These are phyloP conservation scores for Ichthyophthirius multifiliis DNA, from an alignment of 169 alveolate genomes.

Conservation along the genomic window DNA sequence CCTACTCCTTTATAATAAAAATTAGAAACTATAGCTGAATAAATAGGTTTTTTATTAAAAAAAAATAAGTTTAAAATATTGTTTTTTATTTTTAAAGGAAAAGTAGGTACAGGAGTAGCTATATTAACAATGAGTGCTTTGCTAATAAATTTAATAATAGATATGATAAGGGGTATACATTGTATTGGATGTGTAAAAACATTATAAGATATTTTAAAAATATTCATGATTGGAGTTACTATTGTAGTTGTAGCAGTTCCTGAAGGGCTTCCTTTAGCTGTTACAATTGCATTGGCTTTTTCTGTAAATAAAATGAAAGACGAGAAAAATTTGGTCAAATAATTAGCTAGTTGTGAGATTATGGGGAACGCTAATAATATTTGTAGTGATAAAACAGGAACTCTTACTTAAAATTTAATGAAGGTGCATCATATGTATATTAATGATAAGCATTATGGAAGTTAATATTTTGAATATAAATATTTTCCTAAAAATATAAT, in stretches of 20 bases:
- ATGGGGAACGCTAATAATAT: conserved; percentile 79
- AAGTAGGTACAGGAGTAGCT: conserved; percentile 25
- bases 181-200: conserved; percentile 28
- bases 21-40: conserved; percentile 77
- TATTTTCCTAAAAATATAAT: neutral
- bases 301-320: conserved; percentile 68
- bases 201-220: neutral
- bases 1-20: conserved; percentile 83
- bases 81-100: too few relatives aligned
- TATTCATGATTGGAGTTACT: conserved; percentile 53
- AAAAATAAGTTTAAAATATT: too few relatives aligned
- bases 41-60: conserved; percentile 59
- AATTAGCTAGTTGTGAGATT: conserved; percentile 73
- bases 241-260: conserved; percentile 64
- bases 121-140: conserved; percentile 16
- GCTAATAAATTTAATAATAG: neutral
- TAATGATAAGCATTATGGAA: conserved; percentile 23
- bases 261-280: conserved; percentile 75
- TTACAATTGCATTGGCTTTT: conserved; percentile 64
- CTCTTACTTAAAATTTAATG: conserved; percentile 70
- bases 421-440: conserved; percentile 38
- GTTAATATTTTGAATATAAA: conserved; percentile 22
- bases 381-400: conserved; percentile 78
- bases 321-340: conserved; percentile 67
- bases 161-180: neutral